Evolutionary conservation across 2,329 filamentous ascomycete genomes (phyloP), one percentile per base, ranked within the genome.

Genomic region (Parastagonospora avenae): DNA sequence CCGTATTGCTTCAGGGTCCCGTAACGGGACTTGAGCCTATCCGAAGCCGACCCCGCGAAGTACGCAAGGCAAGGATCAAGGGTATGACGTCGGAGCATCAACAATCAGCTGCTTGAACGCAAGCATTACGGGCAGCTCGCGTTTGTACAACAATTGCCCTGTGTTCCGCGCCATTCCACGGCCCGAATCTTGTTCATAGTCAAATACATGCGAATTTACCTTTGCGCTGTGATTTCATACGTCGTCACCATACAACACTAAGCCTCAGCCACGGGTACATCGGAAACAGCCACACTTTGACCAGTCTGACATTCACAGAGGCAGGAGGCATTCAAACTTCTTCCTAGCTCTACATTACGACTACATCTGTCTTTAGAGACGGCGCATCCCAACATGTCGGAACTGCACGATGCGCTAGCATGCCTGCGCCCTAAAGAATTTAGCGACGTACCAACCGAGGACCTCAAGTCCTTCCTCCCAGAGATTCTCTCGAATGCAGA

Each of bases 401-500:
- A 68, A 52, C 74, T 81, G 12, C 77, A 80, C 60, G 70, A 76
- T 35, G 78, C 79, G 9, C 74, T 81, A 43, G 70, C 72, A 48
- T 64, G 62, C 33, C 74, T 81, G 28, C 65, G 71, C 5, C 77
- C 77, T 1, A 74, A 75, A 41, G 71, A 77, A 45, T 81, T 76
- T 62, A 58, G 61, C 56, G 76, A 80, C 28, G 66, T 80, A 28
- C 79, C 79, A 15, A 65, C 72, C 44, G 65, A 76, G 52, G 62
- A 72, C 42, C 75, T 80, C 27, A 45, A 66, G 8, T 49, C 59
- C 32, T 81, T 74, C 58, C 64, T 80, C 39, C 61, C 66, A 31
- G 62, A 73, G 4, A 67, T 73, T 44, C 77, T 81, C 60, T 52
- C 72, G n/a, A 72, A 88, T 53, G 85, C 85, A 15, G 87, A 91